Evolutionary conservation across 352 stramenopile species (phyloP).

Genomic region (Globisporangium lucens): DNA sequence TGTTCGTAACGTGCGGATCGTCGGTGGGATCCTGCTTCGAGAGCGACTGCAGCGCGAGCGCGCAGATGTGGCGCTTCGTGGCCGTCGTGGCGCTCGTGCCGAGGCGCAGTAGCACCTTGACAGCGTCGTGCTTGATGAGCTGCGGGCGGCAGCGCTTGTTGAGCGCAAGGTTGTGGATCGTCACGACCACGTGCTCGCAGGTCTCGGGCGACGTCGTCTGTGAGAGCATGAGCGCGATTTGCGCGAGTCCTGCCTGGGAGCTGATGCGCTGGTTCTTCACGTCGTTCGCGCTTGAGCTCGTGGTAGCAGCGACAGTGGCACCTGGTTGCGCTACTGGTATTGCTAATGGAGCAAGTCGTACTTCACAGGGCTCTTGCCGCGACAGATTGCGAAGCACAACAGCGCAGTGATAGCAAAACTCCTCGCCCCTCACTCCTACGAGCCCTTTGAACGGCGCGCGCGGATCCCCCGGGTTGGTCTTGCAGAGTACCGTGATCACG

Average conservation of each 20-base stretch:
- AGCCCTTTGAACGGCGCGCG: slow-evolving; percentile 57
- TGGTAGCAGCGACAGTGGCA: background rate
- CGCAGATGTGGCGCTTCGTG: slow-evolving; percentile 66
- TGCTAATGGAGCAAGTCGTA: background rate
- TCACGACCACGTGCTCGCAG: slow-evolving; percentile 63
- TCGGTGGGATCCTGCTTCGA: slow-evolving; percentile 37
- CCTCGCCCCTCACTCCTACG: slow-evolving; percentile 55
- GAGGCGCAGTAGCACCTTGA: slow-evolving; percentile 63
- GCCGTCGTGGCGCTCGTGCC: slow-evolving; percentile 34
- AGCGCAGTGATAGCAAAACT: slow-evolving; percentile 63
- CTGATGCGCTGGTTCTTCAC: slow-evolving; percentile 55
- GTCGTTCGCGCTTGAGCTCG: slow-evolving; percentile 22
- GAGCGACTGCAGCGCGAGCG: slow-evolving; percentile 58
- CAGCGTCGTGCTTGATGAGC: slow-evolving; percentile 73
- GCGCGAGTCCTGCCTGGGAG: slow-evolving; percentile 47
- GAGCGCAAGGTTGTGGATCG: slow-evolving; percentile 62
- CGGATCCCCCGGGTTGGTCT: slow-evolving; percentile 36
- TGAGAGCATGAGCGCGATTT: slow-evolving; percentile 53
- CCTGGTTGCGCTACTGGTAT: background rate
- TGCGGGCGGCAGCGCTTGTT: slow-evolving; percentile 56
- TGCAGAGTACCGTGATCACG: slow-evolving; percentile 40
- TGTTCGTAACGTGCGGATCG: slow-evolving; percentile 49
- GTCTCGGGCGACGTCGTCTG: slow-evolving; percentile 45
- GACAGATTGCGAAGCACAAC: slow-evolving; percentile 70
- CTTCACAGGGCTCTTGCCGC: slow-evolving; percentile 25